These are phyloP conservation scores for Globisporangium alternatum DNA, from an alignment of 352 stramenopile species.

Conservation along the genomic window DNA sequence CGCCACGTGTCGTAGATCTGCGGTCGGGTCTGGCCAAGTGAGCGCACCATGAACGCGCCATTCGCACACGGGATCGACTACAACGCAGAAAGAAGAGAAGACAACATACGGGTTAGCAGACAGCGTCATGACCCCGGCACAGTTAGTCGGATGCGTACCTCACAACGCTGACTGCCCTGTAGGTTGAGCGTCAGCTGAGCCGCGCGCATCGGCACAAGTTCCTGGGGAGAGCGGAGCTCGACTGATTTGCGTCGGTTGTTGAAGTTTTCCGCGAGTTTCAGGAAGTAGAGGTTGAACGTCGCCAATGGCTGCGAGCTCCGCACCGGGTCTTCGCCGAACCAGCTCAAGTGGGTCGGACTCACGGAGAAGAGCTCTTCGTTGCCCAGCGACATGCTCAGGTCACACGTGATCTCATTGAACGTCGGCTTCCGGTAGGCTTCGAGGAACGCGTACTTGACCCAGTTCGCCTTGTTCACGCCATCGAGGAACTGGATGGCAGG, in stretches of 20 bases:
- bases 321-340: conserved; percentile 61
- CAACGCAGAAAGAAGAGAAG: neutral
- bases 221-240: conserved; percentile 44
- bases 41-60: conserved; percentile 76
- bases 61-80: conserved; percentile 80
- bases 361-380: conserved; percentile 41
- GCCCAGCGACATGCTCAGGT: conserved; percentile 44
- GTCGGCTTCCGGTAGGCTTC: conserved; percentile 62
- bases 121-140: neutral
- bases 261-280: conserved; percentile 73
- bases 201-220: conserved; percentile 63
- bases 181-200: conserved; percentile 66
- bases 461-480: conserved; percentile 48
- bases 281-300: conserved; percentile 71
- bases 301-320: conserved; percentile 61
- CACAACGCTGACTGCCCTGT: conserved; percentile 70
- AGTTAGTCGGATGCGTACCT: conserved; percentile 38
- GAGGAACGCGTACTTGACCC: conserved; percentile 80
- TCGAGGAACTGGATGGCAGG: conserved; percentile 53
- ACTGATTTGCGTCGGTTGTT: conserved; percentile 54
- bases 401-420: conserved; percentile 70
- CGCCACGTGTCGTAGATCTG: conserved; percentile 71
- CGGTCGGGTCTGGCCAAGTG: conserved; percentile 47
- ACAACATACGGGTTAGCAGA: conserved; percentile 2
- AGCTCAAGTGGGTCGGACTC: conserved; percentile 38